These are phyloP conservation scores for Novymonas esmeraldas DNA, from an alignment of 208 protist species.

Conservation along the genomic window DNA sequence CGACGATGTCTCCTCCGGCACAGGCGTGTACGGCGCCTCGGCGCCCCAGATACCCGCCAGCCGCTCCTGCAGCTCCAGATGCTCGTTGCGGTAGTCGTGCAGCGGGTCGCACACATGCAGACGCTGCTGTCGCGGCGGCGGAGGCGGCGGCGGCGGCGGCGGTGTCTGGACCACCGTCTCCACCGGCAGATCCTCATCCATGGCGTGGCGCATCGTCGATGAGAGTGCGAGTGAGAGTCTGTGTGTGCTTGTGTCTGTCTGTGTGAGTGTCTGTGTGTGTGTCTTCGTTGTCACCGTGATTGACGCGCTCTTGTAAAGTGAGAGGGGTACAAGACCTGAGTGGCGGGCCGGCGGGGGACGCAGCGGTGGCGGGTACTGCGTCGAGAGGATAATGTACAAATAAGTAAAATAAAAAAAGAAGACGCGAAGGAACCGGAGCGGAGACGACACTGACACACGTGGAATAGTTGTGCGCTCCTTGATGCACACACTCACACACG, in stretches of 20 bases:
- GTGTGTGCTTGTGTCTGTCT: not conserved
- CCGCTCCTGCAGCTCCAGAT: conserved; percentile 14
- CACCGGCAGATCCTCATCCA: conserved; percentile 13
- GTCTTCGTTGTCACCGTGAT: too few relatives aligned
- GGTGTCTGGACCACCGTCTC: conserved; percentile 1
- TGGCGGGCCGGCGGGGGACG: too few relatives aligned
- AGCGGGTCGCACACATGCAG: conserved; percentile 9
- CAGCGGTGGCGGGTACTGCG: too few relatives aligned
- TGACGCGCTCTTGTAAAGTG: too few relatives aligned
- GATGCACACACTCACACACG: too few relatives aligned
- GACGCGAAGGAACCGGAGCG: too few relatives aligned
- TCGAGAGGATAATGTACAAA: too few relatives aligned
- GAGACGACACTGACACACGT: too few relatives aligned
- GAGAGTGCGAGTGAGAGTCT: not conserved
- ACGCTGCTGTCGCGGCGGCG: not conserved
- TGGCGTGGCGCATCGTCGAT: not conserved
- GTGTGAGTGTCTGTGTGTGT: too few relatives aligned
- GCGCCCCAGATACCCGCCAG: conserved; percentile 55
- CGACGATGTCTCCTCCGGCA: conserved; percentile 38
- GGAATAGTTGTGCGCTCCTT: too few relatives aligned
- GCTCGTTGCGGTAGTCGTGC: conserved; percentile 16
- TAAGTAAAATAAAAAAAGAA: too few relatives aligned
- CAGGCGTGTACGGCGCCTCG: conserved; percentile 38
- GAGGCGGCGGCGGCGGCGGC: not conserved
- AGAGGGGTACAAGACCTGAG: too few relatives aligned